phyloP scores from a whole-genome alignment of 2,329 filamentous ascomycete species.

The Helotiales sp. region DNA sequence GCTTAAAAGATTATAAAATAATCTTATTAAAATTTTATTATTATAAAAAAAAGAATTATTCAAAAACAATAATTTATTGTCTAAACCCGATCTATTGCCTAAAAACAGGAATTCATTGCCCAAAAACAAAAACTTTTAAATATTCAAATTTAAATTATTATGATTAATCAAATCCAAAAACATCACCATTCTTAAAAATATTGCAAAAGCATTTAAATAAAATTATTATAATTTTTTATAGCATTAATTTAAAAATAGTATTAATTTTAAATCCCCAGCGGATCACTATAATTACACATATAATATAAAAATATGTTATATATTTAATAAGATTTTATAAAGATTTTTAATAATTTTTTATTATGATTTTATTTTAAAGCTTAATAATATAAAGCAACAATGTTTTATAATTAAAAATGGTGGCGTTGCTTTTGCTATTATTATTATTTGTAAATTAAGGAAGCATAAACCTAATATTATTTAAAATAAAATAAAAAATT shows the following conservation, averaged over 20 bases:
- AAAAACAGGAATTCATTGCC: too few species aligned
- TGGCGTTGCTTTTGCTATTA: slow-evolving; percentile 9
- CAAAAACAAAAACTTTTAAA: too few species aligned
- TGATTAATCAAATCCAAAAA: too few species aligned
- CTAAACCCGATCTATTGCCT: background rate
- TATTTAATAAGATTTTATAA: too few species aligned
- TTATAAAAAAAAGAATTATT: background rate
- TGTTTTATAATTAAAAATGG: slow-evolving; percentile 14
- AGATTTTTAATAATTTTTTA: too few species aligned
- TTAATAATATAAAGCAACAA: slow-evolving; percentile 18
- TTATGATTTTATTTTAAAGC: slow-evolving; percentile 19
- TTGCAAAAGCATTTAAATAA: slow-evolving; percentile 20
- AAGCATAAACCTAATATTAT: slow-evolving; percentile 19
- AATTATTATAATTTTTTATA: slow-evolving; percentile 19
- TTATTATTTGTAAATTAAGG: slow-evolving; percentile 16
- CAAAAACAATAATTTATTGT: background rate
- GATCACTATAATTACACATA: slow-evolving; percentile 20
- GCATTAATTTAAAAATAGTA: too few species aligned
- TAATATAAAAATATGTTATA: slow-evolving; percentile 15
- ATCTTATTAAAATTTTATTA: background rate
- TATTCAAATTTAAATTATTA: too few species aligned
- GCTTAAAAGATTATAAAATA: background rate
- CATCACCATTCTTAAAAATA: slow-evolving; percentile 16
- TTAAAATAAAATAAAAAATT: slow-evolving; percentile 14
- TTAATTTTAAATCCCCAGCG: slow-evolving; percentile 13